Percentiles rank a stretch among this genome's conserved stretches.
phyloP scores from a whole-genome alignment of 2,329 filamentous ascomycete genomes.

The Aspergillus fructus region DNA sequence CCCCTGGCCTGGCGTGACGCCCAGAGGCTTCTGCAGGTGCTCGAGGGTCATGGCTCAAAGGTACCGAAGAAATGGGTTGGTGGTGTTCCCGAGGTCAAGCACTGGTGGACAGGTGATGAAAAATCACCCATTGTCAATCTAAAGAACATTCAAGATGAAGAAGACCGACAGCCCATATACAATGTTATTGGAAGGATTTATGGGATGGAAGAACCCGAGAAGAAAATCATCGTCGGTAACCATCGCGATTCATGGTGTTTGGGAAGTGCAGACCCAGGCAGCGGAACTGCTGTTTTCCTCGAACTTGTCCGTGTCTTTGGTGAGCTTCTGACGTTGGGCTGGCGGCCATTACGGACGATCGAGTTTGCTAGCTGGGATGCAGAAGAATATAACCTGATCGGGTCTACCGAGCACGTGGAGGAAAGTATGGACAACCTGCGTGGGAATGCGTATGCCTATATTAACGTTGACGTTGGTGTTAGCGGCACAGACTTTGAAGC shows the following conservation, averaged over 20 bases:
- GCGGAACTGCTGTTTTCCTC: conserved; percentile 86
- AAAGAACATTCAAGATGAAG: conserved; percentile 83
- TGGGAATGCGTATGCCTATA: conserved; percentile 75
- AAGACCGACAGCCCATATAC: conserved; percentile 79
- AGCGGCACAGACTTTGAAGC: conserved; percentile 73
- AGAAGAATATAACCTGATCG: conserved; percentile 87
- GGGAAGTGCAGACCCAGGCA: conserved; percentile 80
- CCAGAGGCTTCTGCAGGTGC: conserved; percentile 69
- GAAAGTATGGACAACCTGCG: conserved; percentile 72
- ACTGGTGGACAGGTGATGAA: conserved; percentile 82
- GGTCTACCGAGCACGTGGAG: conserved; percentile 94
- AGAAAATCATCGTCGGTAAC: conserved; percentile 86
- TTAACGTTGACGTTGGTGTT: conserved; percentile 87
- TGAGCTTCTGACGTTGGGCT: conserved; percentile 71
- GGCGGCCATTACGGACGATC: conserved; percentile 90
- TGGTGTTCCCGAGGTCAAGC: conserved; percentile 69
- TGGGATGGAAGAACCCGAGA: conserved; percentile 79
- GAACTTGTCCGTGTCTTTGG: conserved; percentile 86
- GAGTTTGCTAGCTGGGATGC: conserved; percentile 98
- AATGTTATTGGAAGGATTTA: conserved; percentile 83
- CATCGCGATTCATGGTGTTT: conserved; percentile 92
- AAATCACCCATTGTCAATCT: conserved; percentile 76
- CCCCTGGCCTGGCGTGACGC: conserved; percentile 90
- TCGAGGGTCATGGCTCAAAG: conserved; percentile 71
- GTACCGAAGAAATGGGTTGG: conserved; percentile 72